phyloP scores from a whole-genome alignment of 331 rosid species.

The Telfairia occidentalis region DNA sequence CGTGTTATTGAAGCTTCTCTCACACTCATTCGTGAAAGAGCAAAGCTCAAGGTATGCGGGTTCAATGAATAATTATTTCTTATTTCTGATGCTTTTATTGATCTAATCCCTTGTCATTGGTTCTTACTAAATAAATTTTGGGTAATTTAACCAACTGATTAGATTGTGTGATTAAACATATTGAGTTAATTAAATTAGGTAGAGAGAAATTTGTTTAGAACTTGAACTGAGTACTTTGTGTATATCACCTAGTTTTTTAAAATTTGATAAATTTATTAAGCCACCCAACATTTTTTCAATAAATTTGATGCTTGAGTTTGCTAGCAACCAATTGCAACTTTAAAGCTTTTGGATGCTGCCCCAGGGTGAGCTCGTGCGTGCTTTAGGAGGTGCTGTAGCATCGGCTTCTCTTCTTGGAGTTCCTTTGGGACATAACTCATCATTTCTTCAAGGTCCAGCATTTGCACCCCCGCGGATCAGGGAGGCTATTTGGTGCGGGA shows the following conservation, averaged over 20 bases:
- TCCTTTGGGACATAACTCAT: slow-evolving; percentile 93
- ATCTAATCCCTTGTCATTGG: neutral
- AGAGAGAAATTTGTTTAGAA: neutral
- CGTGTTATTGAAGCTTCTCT: slow-evolving; percentile 91
- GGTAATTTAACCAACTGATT: neutral
- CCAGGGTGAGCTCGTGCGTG: slow-evolving; percentile 88
- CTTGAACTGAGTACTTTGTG: neutral
- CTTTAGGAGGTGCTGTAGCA: slow-evolving; percentile 72
- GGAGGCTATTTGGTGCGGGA: slow-evolving; percentile 98
- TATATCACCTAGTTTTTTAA: neutral
- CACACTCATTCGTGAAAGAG: slow-evolving; percentile 90
- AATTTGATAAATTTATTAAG: neutral
- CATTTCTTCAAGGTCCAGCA: slow-evolving; percentile 97
- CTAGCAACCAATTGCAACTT: neutral
- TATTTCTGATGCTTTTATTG: neutral
- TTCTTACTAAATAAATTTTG: neutral
- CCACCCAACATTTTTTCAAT: neutral
- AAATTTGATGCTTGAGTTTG: neutral
- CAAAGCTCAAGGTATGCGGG: slow-evolving; percentile 64
- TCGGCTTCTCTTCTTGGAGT: slow-evolving; percentile 82
- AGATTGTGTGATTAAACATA: neutral
- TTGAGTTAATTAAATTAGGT: neutral
- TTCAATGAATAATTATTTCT: neutral
- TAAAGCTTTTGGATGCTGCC: slow-evolving; percentile 5
- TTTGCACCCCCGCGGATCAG: slow-evolving; percentile 95